Evolutionary conservation across 2,329 filamentous ascomycete species (phyloP).

Genomic region (Xylaria polymorpha): DNA sequence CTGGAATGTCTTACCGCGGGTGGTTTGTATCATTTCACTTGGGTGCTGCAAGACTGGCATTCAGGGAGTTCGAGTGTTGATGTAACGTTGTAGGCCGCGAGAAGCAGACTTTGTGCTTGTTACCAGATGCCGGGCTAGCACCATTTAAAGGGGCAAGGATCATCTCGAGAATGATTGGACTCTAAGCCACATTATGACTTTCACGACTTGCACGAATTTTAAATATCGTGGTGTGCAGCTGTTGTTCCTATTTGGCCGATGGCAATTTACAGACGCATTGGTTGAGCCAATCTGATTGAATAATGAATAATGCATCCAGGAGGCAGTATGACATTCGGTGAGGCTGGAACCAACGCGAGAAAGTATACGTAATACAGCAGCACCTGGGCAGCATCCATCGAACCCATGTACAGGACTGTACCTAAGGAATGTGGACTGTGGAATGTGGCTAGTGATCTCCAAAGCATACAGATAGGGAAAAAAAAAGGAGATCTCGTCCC

Average conservation of each 20-base stretch:
- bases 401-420: conserved; percentile 24
- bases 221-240: neutral
- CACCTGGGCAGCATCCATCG: too few relatives aligned
- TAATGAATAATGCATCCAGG: neutral
- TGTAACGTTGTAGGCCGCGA: conserved; percentile 45
- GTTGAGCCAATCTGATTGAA: neutral
- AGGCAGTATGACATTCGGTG: neutral
- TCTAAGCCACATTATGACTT: conserved; percentile 45
- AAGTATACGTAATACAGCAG: neutral
- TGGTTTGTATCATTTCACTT: conserved; percentile 36
- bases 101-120: conserved; percentile 36
- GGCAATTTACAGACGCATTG: neutral
- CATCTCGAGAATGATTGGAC: conserved; percentile 31
- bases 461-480: neutral
- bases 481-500: conserved; percentile 28
- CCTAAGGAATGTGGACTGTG: too few relatives aligned
- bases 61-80: conserved; percentile 39
- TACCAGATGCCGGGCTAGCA: conserved; percentile 40
- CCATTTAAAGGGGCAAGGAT: conserved; percentile 45
- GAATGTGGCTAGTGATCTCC: conserved; percentile 37
- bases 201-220: neutral
- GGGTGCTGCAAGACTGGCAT: conserved; percentile 37
- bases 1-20: conserved; percentile 41
- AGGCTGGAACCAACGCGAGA: conserved; percentile 19
- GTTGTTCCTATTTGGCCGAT: neutral